A percentile compares a stretch with the other conserved stretches of the same genome.
Conservation (phyloP, 148 eudicot genomes). For the Euryodendron excelsum region DNA sequence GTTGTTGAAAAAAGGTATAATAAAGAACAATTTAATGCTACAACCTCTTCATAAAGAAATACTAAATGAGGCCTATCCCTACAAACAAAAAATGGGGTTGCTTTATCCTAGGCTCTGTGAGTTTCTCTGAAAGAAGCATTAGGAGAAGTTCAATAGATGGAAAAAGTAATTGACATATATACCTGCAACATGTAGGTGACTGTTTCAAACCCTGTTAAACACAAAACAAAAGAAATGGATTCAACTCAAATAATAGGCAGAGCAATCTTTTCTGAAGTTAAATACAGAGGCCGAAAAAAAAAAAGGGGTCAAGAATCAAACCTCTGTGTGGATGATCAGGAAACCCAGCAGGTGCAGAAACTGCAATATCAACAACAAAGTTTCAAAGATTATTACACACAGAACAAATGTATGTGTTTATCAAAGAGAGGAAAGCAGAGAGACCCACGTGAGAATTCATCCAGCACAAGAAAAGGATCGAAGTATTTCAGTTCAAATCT, state of each 20-base stretch:
- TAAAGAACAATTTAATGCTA: no score
- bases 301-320: slow-evolving; percentile 14
- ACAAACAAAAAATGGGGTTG: not conserved
- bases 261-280: not conserved
- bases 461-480: slow-evolving; percentile 77
- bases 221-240: slow-evolving; percentile 5
- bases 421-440: slow-evolving; percentile 8
- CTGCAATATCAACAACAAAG: slow-evolving; percentile 26
- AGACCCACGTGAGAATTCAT: slow-evolving; percentile 68
- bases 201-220: slow-evolving; percentile 76
- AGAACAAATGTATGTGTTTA: not conserved
- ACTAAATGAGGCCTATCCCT: not conserved
- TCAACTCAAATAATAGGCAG: not conserved
- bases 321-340: slow-evolving; percentile 99
- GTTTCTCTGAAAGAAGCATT: no score
- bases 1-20: not conserved
- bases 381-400: not conserved
- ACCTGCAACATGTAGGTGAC: slow-evolving; percentile 97
- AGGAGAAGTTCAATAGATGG: not conserved
- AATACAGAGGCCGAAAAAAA: not conserved
- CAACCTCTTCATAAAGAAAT: not conserved
- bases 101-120: no score
- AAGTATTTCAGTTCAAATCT: slow-evolving; percentile 79
- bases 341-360: slow-evolving; percentile 85
- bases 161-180: not conserved